These are phyloP conservation scores for Diphasiastrum complanatum DNA, from an alignment of 83 land plant genomes.

Conservation along the genomic window DNA sequence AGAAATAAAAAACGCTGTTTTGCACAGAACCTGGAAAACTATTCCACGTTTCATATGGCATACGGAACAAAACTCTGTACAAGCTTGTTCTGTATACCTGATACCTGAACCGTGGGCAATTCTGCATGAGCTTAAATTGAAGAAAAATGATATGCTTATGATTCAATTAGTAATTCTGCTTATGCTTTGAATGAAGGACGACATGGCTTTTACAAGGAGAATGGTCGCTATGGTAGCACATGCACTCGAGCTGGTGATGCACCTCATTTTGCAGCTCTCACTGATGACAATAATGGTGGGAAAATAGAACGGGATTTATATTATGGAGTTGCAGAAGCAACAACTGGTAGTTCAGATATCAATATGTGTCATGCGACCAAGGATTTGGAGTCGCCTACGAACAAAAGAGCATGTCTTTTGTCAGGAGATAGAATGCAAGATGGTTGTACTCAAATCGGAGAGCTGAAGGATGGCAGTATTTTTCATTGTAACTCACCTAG, in stretches of 20 bases:
- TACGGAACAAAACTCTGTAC: no score
- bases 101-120: not conserved
- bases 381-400: no score
- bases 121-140: not conserved
- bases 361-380: no score
- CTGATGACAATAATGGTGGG: constrained; percentile 13
- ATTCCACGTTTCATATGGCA: no score
- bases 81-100: not conserved
- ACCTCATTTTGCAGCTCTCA: constrained; percentile 7
- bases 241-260: constrained; percentile 14
- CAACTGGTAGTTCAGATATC: no score
- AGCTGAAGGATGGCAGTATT: no score
- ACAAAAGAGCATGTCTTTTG: no score
- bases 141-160: not conserved
- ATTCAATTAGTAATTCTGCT: not conserved
- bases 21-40: not conserved
- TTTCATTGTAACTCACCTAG: no score
- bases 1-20: no score
- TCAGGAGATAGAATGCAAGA: no score
- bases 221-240: constrained; percentile 27
- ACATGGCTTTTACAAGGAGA: constrained; percentile 22
- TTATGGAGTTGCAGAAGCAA: constrained; percentile 4
- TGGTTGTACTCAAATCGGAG: no score
- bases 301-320: constrained; percentile 16
- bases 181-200: constrained; percentile 15